Percentiles rank a stretch among this genome's conserved stretches.
These are phyloP conservation scores for Limonium bicolor DNA, from an alignment of 148 eudicot genomes.

Conservation along the genomic window DNA sequence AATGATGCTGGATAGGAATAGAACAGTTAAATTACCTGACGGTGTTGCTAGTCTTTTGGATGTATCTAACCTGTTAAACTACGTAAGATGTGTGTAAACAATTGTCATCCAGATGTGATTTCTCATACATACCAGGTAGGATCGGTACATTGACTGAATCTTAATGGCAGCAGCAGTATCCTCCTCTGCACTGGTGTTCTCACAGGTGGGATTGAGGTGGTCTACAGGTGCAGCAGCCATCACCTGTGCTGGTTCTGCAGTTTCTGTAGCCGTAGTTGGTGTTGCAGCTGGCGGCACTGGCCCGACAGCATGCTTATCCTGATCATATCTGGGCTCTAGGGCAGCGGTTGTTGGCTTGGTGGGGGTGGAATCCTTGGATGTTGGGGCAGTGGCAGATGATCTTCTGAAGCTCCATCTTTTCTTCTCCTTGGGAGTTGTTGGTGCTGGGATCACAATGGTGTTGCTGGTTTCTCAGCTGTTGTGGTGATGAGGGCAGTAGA, in stretches of 20 bases:
- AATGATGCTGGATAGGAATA: not conserved
- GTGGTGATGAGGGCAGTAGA: not conserved
- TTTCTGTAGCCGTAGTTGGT: conserved; percentile 22
- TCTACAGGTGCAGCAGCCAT: conserved; percentile 17
- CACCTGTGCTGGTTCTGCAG: not conserved
- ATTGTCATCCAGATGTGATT: not conserved
- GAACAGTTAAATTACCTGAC: not conserved
- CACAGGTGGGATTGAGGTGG: too few species aligned
- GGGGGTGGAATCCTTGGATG: conserved; percentile 9
- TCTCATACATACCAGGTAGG: conserved; percentile 36
- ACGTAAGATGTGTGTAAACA: too few species aligned
- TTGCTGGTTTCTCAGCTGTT: conserved; percentile 17
- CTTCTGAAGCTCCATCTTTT: conserved; percentile 84
- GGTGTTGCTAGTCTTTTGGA: too few species aligned
- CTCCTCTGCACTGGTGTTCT: not conserved
- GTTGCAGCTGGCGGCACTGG: conserved; percentile 12
- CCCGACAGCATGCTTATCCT: conserved; percentile 18
- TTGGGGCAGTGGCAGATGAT: conserved; percentile 33
- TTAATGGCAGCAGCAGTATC: conserved; percentile 59
- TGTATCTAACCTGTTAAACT: too few species aligned
- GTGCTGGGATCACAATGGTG: conserved; percentile 26
- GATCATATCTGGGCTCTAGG: conserved; percentile 8
- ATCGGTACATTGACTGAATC: conserved; percentile 71
- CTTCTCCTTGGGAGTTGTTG: conserved; percentile 66
- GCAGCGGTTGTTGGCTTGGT: conserved; percentile 4